Evolutionary conservation across 2,329 filamentous ascomycete species (phyloP), one percentile per base, ranked within the genome.

Genomic region (Aureobasidium sp.): DNA sequence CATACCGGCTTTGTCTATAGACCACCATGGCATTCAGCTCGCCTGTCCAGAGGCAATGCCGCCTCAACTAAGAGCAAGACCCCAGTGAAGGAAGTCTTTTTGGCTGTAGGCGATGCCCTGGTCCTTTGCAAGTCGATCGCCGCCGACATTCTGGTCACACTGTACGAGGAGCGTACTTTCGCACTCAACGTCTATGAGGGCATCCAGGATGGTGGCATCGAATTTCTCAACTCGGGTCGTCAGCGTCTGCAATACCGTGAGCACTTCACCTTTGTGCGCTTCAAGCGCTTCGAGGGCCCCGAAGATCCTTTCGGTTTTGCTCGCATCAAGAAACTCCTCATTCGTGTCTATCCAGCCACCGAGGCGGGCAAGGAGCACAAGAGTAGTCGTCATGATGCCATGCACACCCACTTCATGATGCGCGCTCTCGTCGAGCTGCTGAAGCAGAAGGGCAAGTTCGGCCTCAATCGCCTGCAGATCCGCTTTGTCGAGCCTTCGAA

Each of bases 351-450:
- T 47, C 73, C 72, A 13, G 47, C 69, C 3, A 53, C 42, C 10
- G 55, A 64, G 18, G 15, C 8, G 13, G 59, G 25, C 33, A 65
- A 65, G 27, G 27, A 55, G 25, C 36, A 63, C 8, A 47, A 55
- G 50, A 47, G 25, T 23, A 64, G 50, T 48, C 69, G 68, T n/a
- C 70, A 72, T 47, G 67, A 68, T 3, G 58, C 69, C 2, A 66
- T 75, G 61, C 72, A 73, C 66, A 75, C 74, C 1, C 74, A 72
- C 67, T 75, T 70, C 70, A 75, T 74, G 70, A 65, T 68, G 23
- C 67, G 69, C 10, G 71, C 73, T 15, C 68, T 77, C 7, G 68
- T 66, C 53, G 67, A 66, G 15, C 66, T 75, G 16, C 68, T 77
- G 10, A 63, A 72, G 33, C 69, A 70, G 18, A 64, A 73, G 33